Evolutionary conservation across 2,329 filamentous ascomycete genomes (phyloP).

Genomic region (Colletotrichum zoysiae): DNA sequence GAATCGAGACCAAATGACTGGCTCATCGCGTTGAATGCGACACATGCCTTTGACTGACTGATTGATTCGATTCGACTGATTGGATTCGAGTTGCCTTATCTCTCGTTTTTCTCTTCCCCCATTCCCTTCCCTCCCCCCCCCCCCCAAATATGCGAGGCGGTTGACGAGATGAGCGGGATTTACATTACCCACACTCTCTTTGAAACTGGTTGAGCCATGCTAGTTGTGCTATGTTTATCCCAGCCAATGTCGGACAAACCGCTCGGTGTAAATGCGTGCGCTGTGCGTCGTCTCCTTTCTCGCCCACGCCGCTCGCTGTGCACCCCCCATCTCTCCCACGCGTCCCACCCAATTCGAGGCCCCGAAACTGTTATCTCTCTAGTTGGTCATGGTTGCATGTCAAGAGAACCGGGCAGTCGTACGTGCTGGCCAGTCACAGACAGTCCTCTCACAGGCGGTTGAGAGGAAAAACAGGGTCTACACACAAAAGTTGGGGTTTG

Average conservation of each 20-base stretch:
- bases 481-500: background rate
- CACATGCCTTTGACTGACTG: background rate
- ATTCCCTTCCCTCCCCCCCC: too few relatives aligned
- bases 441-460: background rate
- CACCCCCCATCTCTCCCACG: background rate
- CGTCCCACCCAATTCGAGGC: background rate
- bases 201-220: slow-evolving; percentile 22
- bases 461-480: slow-evolving; percentile 12
- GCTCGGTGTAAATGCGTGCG: slow-evolving; percentile 19
- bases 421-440: slow-evolving; percentile 19
- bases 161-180: background rate
- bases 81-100: slow-evolving; percentile 7
- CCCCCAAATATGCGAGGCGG: background rate
- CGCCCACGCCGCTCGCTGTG: background rate
- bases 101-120: background rate
- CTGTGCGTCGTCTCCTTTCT: too few relatives aligned
- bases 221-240: background rate
- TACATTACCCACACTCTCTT: background rate
- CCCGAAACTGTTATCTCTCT: slow-evolving; percentile 22
- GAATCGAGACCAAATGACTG: background rate
- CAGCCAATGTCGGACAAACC: slow-evolving; percentile 14
- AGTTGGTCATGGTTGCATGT: slow-evolving; percentile 33
- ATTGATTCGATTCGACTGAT: background rate
- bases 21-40: too few relatives aligned
- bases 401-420: slow-evolving; percentile 9